Conservation (phyloP, 148 eudicot genomes). For the Persicaria maculosa region DNA sequence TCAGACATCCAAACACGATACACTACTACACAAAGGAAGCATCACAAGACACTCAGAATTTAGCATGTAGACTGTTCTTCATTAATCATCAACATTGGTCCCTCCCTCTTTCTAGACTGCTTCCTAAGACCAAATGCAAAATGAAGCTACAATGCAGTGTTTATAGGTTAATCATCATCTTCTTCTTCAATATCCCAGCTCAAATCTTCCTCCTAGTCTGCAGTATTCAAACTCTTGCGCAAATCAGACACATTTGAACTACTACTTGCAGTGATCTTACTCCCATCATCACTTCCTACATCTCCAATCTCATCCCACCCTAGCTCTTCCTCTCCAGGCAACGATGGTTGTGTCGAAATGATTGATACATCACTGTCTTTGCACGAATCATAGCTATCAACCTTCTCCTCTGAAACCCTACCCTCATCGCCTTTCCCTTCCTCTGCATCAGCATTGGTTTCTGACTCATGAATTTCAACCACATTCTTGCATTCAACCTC, state of each 20-base stretch:
- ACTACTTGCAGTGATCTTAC: not conserved
- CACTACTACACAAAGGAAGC: no score
- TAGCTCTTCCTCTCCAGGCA: constrained; percentile 38
- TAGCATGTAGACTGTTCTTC: no score
- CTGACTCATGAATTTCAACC: not conserved
- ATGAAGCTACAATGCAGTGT: no score
- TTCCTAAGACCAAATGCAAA: no score
- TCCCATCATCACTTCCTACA: constrained; percentile 34
- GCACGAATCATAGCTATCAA: constrained; percentile 27
- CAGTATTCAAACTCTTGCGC: constrained; percentile 38
- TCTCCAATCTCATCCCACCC: constrained; percentile 74
- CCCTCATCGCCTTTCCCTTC: constrained; percentile 14
- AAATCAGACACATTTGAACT: constrained; percentile 29
- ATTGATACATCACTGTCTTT: constrained; percentile 35
- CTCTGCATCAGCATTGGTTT: not conserved
- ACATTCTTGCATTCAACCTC: not conserved
- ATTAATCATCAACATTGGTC: no score
- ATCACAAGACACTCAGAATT: no score
- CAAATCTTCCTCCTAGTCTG: constrained; percentile 57
- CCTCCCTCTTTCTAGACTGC: no score
- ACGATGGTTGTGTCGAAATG: constrained; percentile 29
- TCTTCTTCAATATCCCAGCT: constrained; percentile 60
- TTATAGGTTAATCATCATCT: constrained; percentile 42
- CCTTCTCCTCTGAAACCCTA: constrained; percentile 23
- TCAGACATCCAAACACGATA: no score